phyloP scores from a whole-genome alignment of 495 filamentous ascomycete species.

The Trichoderma erinaceum region DNA sequence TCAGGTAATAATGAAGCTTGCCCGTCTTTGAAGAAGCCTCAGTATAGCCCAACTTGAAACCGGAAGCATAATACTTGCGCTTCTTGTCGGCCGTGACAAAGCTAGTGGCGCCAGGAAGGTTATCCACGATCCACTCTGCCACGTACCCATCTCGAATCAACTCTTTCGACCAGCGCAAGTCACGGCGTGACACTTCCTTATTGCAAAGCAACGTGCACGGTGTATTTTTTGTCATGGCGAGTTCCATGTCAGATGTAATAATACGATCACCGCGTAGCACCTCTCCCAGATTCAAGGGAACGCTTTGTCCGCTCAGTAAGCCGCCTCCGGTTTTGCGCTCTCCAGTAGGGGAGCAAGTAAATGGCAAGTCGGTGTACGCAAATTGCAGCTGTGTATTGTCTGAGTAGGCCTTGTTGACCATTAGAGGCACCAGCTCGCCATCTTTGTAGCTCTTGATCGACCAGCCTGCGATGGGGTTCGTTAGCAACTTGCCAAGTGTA shows the following conservation, averaged over 20 bases:
- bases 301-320: conserved; percentile 70
- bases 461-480: conserved; percentile 45
- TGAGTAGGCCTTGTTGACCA: conserved; percentile 95
- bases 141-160: conserved; percentile 81
- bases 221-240: conserved; percentile 73
- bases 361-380: conserved; percentile 89
- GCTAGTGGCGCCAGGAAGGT: conserved; percentile 85
- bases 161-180: conserved; percentile 64
- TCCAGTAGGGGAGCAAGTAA: conserved; percentile 79
- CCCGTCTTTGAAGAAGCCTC: conserved; percentile 57
- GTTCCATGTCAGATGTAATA: conserved; percentile 79
- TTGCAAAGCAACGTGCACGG: conserved; percentile 74
- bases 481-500: conserved; percentile 12
- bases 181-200: conserved; percentile 54
- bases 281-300: conserved; percentile 88
- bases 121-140: conserved; percentile 94
- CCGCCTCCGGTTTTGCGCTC: conserved; percentile 60
- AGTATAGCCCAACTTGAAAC: conserved; percentile 87
- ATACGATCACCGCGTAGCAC: conserved; percentile 89
- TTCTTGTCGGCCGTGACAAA: conserved; percentile 87
- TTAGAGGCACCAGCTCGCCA: conserved; percentile 72
- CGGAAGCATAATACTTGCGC: conserved; percentile 86
- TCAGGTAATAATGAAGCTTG: conserved; percentile 67
- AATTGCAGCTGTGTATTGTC: conserved; percentile 89
- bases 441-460: conserved; percentile 77